Evolutionary conservation across 768 basidiomycete genomes (phyloP), one percentile per base, ranked within the genome.

Genomic region (Lentinula edodes): DNA sequence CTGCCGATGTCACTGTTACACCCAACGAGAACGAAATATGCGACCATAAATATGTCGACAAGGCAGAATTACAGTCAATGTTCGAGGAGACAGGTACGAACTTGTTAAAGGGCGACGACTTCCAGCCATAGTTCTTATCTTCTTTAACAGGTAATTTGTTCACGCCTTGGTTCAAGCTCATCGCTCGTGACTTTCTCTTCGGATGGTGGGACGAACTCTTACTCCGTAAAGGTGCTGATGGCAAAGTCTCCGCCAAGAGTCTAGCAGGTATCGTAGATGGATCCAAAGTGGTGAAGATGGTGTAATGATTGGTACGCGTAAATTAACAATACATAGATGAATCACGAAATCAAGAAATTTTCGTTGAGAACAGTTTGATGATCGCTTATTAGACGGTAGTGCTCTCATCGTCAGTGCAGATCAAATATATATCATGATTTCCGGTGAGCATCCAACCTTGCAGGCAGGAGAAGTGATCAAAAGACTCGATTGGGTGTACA

Each of bases 131-230:
- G 32, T 59, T 15, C 38, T 46, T 35, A 32, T 23, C 60, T 62
- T 38, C 58, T 57, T 41, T 20, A 18, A 61, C 7, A 96, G 93
- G 75, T 61, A 92, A 92, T 72, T 84, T 83, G 2, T 99, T 99
- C 74, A 99, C 97, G 6, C 97, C 97, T 0, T 99, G 97, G 97
- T 99, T 99, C 86, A 93, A 95, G 73, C 86, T 98, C 34, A 98
- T 99, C 69, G 95, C 94, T 2, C 86, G 95, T 3, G 94, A 98
- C 72, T 96, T 96, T 74, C 81, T 99, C 46, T 98, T 95, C 71
- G 93, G 91, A 23, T 99, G 97, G 97, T 99, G 97, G 97, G 94
- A 97, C 69, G 88, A 90, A 63, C 85, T 99, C 46, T 69, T 89
- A 64, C 77, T 76, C 58, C 86, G 90, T 41, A 84, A 78, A 70